phyloP scores from a whole-genome alignment of 768 basidiomycete species.

The Phlegmacium glaucopus region DNA sequence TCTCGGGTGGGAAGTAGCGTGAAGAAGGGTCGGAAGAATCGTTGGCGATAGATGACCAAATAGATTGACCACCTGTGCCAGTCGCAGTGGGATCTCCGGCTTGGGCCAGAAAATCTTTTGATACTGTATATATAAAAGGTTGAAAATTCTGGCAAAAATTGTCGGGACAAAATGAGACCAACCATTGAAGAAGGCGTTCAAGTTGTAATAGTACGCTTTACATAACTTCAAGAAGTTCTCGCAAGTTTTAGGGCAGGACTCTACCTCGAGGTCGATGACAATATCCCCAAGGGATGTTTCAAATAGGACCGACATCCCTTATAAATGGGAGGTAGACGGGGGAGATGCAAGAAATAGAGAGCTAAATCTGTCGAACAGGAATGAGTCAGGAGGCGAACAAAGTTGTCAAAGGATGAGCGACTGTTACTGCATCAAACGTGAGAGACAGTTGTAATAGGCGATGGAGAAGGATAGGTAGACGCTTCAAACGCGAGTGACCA shows the following conservation, averaged over 20 bases:
- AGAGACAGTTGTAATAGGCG: too few relatives aligned
- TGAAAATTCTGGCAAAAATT: not conserved
- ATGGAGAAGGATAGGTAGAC: too few relatives aligned
- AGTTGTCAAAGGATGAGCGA: too few relatives aligned
- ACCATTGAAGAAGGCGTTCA: conserved; percentile 99
- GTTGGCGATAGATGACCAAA: conserved; percentile 74
- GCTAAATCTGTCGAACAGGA: too few relatives aligned
- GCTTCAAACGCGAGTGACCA: too few relatives aligned
- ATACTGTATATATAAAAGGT: conserved; percentile 50
- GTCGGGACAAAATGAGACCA: conserved; percentile 20
- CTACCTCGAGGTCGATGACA: conserved; percentile 93
- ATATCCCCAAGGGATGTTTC: conserved; percentile 98
- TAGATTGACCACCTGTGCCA: conserved; percentile 89
- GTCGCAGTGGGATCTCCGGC: conserved; percentile 95
- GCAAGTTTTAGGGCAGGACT: conserved; percentile 85
- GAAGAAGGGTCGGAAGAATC: conserved; percentile 38
- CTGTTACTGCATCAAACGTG: too few relatives aligned
- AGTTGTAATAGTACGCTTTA: conserved; percentile 95
- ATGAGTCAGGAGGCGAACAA: too few relatives aligned
- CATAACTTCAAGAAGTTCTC: conserved; percentile 98
- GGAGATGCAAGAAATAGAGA: too few relatives aligned
- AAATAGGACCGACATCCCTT: conserved; percentile 85
- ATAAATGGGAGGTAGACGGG: not conserved
- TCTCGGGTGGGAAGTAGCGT: conserved; percentile 89
- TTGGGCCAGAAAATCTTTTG: conserved; percentile 96